These are phyloP conservation scores for Scedosporium aurantiacum DNA, from an alignment of 2,329 filamentous ascomycete genomes.

Conservation along the genomic window DNA sequence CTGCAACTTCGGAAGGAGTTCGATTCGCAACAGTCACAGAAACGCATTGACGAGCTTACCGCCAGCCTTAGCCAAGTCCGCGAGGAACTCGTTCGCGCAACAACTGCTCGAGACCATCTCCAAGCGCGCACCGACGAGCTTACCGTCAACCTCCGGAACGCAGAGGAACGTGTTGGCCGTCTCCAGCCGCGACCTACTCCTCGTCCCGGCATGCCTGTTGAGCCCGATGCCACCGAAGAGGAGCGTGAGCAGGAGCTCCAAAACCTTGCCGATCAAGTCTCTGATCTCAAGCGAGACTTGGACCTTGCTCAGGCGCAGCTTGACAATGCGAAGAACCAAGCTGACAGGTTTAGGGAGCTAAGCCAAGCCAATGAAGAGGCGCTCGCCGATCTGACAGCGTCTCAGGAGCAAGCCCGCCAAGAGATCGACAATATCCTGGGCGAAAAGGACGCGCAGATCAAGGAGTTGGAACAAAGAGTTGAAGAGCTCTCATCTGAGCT, in stretches of 20 bases:
- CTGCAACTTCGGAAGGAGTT: conserved; percentile 76
- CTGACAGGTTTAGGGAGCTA: conserved; percentile 80
- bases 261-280: conserved; percentile 72
- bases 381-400: conserved; percentile 64
- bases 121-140: conserved; percentile 83
- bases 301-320: conserved; percentile 72
- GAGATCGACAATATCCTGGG: conserved; percentile 68
- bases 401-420: conserved; percentile 77
- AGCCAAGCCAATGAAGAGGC: conserved; percentile 82
- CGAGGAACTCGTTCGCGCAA: conserved; percentile 75
- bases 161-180: conserved; percentile 75
- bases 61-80: conserved; percentile 67
- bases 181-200: conserved; percentile 70
- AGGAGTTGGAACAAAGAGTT: conserved; percentile 71
- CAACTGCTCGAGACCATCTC: conserved; percentile 81
- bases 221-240: conserved; percentile 30
- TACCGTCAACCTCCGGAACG: conserved; percentile 74
- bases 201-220: conserved; percentile 30
- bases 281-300: conserved; percentile 77
- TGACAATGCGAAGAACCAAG: conserved; percentile 68
- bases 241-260: conserved; percentile 54
- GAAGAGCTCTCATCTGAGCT: conserved; percentile 79
- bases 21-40: conserved; percentile 77
- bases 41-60: conserved; percentile 85
- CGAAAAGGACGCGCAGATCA: conserved; percentile 69